Evolutionary conservation across 1,139 yeast genomes (phyloP).

Genomic region (Saccharomyces hybrid): DNA sequence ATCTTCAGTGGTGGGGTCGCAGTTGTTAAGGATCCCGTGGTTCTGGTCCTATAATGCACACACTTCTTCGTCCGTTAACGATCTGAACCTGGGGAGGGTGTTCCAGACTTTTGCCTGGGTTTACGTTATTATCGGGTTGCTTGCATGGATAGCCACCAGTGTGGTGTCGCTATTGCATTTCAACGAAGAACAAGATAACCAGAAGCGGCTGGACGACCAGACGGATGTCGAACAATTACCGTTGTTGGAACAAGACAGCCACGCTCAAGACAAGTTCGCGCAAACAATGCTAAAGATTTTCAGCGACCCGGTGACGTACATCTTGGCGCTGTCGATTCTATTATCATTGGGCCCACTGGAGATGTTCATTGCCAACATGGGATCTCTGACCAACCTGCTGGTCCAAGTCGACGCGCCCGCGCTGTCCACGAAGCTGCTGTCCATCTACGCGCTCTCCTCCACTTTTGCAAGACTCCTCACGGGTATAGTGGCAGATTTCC

Average conservation of each 20-base stretch:
- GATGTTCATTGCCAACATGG: slow-evolving; percentile 78
- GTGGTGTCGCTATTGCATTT: slow-evolving; percentile 44
- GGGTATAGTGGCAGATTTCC: slow-evolving; percentile 60
- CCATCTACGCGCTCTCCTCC: slow-evolving; percentile 48
- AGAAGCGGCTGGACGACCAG: slow-evolving; percentile 25
- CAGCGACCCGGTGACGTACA: slow-evolving; percentile 57
- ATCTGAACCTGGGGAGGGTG: slow-evolving; percentile 44
- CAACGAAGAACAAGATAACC: slow-evolving; percentile 33
- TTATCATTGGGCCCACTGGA: slow-evolving; percentile 80
- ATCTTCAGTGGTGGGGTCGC: slow-evolving; percentile 51
- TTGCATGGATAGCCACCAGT: slow-evolving; percentile 57
- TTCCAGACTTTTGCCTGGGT: slow-evolving; percentile 53
- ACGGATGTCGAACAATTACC: slow-evolving; percentile 11
- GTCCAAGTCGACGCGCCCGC: slow-evolving; percentile 9
- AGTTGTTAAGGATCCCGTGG: slow-evolving; percentile 39
- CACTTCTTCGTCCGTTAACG: slow-evolving; percentile 7
- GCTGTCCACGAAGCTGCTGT: slow-evolving; percentile 42
- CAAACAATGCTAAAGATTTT: slow-evolving; percentile 37
- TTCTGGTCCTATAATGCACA: slow-evolving; percentile 31
- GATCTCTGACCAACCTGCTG: slow-evolving; percentile 42
- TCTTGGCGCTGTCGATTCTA: slow-evolving; percentile 55
- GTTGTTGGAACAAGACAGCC: slow-evolving; percentile 7
- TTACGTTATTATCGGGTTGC: slow-evolving; percentile 47
- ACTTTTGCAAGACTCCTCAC: slow-evolving; percentile 57
- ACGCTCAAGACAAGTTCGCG: slow-evolving; percentile 4